Percentiles rank a stretch among this genome's conserved stretches.
Evolutionary conservation across 2,329 filamentous ascomycete genomes (phyloP).

Genomic region (Trichoderma simmonsii): DNA sequence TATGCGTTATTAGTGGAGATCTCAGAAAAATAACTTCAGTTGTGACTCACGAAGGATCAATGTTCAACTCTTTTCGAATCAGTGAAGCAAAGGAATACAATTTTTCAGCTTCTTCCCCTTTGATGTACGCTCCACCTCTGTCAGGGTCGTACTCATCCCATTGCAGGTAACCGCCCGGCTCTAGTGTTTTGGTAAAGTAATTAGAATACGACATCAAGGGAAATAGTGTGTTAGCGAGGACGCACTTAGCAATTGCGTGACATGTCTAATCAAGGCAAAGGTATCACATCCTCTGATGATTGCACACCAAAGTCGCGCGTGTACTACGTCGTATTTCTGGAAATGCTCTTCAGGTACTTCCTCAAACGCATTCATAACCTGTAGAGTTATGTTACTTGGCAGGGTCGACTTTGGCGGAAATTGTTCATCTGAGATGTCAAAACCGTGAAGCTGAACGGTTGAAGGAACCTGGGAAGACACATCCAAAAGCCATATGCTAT

Average conservation of each 20-base stretch:
- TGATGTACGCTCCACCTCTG: background rate
- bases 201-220: background rate
- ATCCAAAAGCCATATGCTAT: slow-evolving; percentile 11
- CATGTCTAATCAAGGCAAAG: background rate
- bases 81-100: background rate
- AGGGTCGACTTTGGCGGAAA: background rate
- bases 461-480: background rate
- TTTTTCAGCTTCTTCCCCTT: background rate
- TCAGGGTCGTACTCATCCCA: background rate
- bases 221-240: background rate
- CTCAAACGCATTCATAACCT: background rate
- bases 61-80: background rate
- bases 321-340: slow-evolving; percentile 7
- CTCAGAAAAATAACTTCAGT: background rate
- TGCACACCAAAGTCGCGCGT: background rate
- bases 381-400: background rate
- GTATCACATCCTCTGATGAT: background rate
- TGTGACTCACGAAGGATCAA: background rate
- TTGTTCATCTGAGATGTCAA: slow-evolving; percentile 14
- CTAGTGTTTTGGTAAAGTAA: background rate
- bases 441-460: slow-evolving; percentile 8
- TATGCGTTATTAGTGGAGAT: background rate
- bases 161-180: background rate
- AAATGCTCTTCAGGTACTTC: background rate
- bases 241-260: background rate